Conservation (phyloP, 257 asterid species). For the Solanum virginianum region DNA sequence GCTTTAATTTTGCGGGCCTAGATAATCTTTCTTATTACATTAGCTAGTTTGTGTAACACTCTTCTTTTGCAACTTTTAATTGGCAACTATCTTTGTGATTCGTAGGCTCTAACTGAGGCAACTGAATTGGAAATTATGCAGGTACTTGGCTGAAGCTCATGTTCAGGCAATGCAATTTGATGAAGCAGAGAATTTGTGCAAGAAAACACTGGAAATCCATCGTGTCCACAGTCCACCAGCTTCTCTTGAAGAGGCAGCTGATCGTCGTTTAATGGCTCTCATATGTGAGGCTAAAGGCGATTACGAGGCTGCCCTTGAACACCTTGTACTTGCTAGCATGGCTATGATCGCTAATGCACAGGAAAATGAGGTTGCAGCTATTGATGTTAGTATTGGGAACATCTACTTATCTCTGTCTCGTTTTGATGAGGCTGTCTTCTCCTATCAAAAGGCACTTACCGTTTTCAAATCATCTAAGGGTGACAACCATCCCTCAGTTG, state of each 20-base stretch:
- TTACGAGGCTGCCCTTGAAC: conserved; percentile 89
- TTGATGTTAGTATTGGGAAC: conserved; percentile 93
- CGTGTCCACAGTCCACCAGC: conserved; percentile 98
- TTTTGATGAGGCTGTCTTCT: conserved; percentile 93
- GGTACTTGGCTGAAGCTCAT: conserved; percentile 96
- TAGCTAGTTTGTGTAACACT: not conserved
- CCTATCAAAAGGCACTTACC: conserved; percentile 96
- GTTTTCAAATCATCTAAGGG: conserved; percentile 97
- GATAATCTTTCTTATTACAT: not conserved
- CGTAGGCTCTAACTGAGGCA: not conserved
- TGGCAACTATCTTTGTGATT: not conserved
- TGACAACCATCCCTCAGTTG: conserved; percentile 88
- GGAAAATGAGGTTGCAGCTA: conserved; percentile 87
- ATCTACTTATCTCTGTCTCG: conserved; percentile 84
- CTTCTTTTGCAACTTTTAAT: not conserved
- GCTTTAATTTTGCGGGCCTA: not conserved
- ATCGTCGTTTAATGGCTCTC: conserved; percentile 93
- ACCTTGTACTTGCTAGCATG: conserved; percentile 97
- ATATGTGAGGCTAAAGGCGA: conserved; percentile 93
- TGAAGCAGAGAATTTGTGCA: conserved; percentile 77
- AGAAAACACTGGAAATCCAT: conserved; percentile 91
- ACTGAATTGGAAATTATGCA: conserved; percentile 13
- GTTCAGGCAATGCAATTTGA: conserved; percentile 98
- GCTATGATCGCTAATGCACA: conserved; percentile 96
- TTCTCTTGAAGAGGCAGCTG: conserved; percentile 98